Evolutionary conservation across 805 yeast genomes (phyloP).

Genomic region (Myxozyma udenii): DNA sequence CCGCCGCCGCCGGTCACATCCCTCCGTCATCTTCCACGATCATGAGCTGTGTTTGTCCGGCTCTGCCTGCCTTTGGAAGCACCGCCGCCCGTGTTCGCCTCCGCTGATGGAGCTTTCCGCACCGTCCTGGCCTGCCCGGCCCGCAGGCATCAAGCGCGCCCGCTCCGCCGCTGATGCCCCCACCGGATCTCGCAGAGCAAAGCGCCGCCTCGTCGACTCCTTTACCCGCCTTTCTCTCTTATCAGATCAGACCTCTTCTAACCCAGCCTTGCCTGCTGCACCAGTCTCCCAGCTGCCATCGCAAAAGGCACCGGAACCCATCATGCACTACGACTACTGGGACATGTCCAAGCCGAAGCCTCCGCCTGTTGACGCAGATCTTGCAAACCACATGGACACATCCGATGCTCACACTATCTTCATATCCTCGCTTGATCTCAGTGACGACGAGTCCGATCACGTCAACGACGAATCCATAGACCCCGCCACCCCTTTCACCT

Average conservation of each 20-base stretch:
- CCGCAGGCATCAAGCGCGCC: no score
- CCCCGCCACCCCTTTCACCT: background rate
- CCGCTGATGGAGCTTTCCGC: no score
- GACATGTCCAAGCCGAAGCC: slow-evolving; percentile 14
- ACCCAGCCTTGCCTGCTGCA: background rate
- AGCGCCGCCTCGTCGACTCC: slow-evolving; percentile 26
- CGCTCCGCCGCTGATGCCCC: slow-evolving; percentile 5
- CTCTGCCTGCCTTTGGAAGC: no score
- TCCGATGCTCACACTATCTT: slow-evolving; percentile 23
- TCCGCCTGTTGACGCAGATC: slow-evolving; percentile 1
- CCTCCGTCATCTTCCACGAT: no score
- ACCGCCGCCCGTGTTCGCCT: no score
- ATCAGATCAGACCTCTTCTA: background rate
- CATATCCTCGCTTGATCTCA: slow-evolving; percentile 19
- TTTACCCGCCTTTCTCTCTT: slow-evolving; percentile 15
- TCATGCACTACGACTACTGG: slow-evolving; percentile 26
- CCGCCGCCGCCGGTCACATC: no score
- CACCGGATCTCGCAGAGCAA: slow-evolving; percentile 4
- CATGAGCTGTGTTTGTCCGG: no score
- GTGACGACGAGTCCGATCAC: slow-evolving; percentile 4
- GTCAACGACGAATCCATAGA: background rate
- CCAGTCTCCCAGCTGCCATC: background rate
- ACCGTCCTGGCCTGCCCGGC: no score
- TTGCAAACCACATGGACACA: slow-evolving; percentile 22
- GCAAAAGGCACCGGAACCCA: slow-evolving; percentile 14